Percentiles rank a stretch among this genome's conserved stretches.
phyloP scores from a whole-genome alignment of 352 stramenopile genomes.

The Halophytophthora polymorphica region DNA sequence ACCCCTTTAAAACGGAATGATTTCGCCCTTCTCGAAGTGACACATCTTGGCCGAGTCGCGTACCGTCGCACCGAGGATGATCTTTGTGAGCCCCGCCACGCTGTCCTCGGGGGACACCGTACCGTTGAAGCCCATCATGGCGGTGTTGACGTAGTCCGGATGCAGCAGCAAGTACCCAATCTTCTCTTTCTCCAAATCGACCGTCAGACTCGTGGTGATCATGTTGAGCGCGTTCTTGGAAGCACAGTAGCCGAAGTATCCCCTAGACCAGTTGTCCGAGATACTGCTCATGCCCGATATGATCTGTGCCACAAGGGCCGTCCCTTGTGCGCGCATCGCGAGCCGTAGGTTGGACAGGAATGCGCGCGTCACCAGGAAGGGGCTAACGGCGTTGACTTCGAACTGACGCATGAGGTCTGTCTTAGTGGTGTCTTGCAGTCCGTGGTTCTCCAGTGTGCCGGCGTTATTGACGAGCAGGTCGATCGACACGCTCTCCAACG shows the following conservation, averaged over 20 bases:
- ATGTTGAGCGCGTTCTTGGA: slow-evolving; percentile 84
- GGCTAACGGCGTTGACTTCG: slow-evolving; percentile 43
- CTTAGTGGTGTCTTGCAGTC: slow-evolving; percentile 18
- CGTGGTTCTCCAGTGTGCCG: not conserved
- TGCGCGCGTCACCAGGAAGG: slow-evolving; percentile 40
- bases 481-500: slow-evolving; percentile 23
- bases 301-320: slow-evolving; percentile 34
- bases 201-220: slow-evolving; percentile 45
- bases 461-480: slow-evolving; percentile 12
- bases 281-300: slow-evolving; percentile 35
- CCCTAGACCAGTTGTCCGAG: slow-evolving; percentile 25
- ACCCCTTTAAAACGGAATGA: slow-evolving; percentile 39
- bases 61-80: slow-evolving; percentile 33
- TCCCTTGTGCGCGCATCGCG: slow-evolving; percentile 8
- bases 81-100: slow-evolving; percentile 33
- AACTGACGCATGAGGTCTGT: slow-evolving; percentile 40
- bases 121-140: slow-evolving; percentile 41
- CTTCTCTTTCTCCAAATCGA: slow-evolving; percentile 46
- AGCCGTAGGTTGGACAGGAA: slow-evolving; percentile 34
- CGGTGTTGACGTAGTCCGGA: slow-evolving; percentile 60
- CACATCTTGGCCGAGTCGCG: slow-evolving; percentile 45
- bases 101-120: slow-evolving; percentile 33
- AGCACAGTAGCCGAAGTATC: slow-evolving; percentile 65
- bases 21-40: slow-evolving; percentile 37
- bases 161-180: slow-evolving; percentile 58